These are phyloP conservation scores for Tylopilus plumbeoviolaceoides DNA, from an alignment of 768 basidiomycete species.

Conservation along the genomic window DNA sequence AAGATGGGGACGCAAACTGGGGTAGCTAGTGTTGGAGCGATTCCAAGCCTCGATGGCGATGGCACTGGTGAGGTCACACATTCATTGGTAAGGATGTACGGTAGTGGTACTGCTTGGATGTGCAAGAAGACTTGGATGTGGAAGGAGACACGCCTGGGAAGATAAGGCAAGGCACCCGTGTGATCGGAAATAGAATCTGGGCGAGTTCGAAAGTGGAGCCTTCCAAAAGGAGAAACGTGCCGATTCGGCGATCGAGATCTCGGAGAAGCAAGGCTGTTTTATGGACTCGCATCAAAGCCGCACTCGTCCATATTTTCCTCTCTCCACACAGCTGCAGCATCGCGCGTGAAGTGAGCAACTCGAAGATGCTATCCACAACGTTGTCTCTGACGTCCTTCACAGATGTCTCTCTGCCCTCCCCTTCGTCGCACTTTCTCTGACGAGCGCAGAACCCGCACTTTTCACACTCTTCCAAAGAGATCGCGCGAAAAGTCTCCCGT, in stretches of 20 bases:
- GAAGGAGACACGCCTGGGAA: no score
- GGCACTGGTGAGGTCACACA: no score
- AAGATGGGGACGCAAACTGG: background rate
- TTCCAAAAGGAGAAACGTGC: constrained; percentile 7
- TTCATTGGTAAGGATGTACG: no score
- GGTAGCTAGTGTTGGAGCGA: no score
- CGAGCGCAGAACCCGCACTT: constrained; percentile 11
- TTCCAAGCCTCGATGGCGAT: no score
- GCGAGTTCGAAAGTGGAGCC: constrained; percentile 21
- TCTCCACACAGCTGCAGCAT: no score
- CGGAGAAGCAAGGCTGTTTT: constrained; percentile 1
- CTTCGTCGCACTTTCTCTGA: constrained; percentile 21
- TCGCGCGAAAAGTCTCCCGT: constrained; percentile 17
- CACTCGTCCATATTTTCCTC: no score
- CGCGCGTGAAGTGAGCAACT: background rate
- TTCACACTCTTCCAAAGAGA: constrained; percentile 46
- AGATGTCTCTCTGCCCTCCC: background rate
- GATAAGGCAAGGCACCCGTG: no score
- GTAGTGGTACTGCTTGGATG: no score
- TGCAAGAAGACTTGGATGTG: no score
- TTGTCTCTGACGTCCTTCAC: constrained; percentile 5
- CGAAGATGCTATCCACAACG: background rate
- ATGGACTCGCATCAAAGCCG: no score
- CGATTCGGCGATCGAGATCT: constrained; percentile 24
- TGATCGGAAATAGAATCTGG: no score